Conservation (phyloP, 371 early-diverging fungal species). For the Mortierella sp. region DNA sequence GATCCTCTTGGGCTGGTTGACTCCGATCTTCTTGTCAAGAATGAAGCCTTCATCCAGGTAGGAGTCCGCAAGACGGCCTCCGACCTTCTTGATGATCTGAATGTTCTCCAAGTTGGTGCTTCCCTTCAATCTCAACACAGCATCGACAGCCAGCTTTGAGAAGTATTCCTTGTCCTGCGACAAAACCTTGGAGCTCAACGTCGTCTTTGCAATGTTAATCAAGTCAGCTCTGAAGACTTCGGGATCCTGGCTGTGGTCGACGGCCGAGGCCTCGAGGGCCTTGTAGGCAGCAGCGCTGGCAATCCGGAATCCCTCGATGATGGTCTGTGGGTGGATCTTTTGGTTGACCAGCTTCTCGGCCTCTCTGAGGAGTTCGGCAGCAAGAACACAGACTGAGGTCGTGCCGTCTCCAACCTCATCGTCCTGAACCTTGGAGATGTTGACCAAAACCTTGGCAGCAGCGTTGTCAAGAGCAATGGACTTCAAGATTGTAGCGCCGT, state of each 20-base stretch:
- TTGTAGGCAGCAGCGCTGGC: slow-evolving; percentile 91
- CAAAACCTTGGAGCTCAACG: slow-evolving; percentile 98
- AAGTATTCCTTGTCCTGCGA: slow-evolving; percentile 98
- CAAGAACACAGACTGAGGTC: slow-evolving; percentile 98
- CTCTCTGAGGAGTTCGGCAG: slow-evolving; percentile 97
- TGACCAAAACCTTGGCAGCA: slow-evolving; percentile 98
- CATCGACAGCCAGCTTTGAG: slow-evolving; percentile 96
- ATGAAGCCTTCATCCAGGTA: slow-evolving; percentile 99
- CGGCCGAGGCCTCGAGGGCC: slow-evolving; percentile 86
- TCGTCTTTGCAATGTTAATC: slow-evolving; percentile 98
- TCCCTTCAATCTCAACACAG: slow-evolving; percentile 95
- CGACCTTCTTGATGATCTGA: slow-evolving; percentile 99
- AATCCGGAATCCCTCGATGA: slow-evolving; percentile 97
- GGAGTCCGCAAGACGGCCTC: slow-evolving; percentile 97
- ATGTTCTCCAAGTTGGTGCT: slow-evolving; percentile 98
- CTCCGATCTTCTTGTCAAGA: slow-evolving; percentile 98
- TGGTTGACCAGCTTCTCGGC: slow-evolving; percentile 94
- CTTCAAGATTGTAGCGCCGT: slow-evolving; percentile 99
- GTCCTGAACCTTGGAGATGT: slow-evolving; percentile 99
- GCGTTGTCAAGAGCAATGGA: slow-evolving; percentile 98
- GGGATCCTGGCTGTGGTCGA: slow-evolving; percentile 79
- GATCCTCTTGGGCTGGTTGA: slow-evolving; percentile 96
- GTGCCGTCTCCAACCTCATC: slow-evolving; percentile 99
- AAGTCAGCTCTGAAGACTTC: slow-evolving; percentile 88
- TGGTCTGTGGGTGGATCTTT: slow-evolving; percentile 98